Conservation (phyloP, 192 early-diverging fungal genomes). For the Linderina pennispora region DNA sequence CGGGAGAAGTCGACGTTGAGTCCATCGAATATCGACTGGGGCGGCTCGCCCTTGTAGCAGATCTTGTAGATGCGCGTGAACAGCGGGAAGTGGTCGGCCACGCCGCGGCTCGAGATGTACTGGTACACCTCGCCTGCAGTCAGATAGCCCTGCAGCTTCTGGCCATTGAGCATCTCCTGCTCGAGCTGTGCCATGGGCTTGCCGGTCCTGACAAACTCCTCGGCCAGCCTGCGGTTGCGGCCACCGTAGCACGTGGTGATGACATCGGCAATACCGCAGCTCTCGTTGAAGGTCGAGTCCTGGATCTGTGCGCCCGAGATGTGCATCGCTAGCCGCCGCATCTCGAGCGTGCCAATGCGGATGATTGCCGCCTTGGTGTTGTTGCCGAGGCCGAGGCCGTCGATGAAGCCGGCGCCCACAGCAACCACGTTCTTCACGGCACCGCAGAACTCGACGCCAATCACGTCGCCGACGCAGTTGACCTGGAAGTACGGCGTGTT, state of each 20-base stretch:
- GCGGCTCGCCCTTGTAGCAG: constrained; percentile 70
- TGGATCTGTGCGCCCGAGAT: constrained; percentile 75
- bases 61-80: constrained; percentile 92
- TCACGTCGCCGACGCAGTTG: constrained; percentile 75
- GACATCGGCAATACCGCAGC: constrained; percentile 93
- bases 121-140: constrained; percentile 82
- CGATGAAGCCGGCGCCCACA: constrained; percentile 90
- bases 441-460: constrained; percentile 95
- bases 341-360: constrained; percentile 90
- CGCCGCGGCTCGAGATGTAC: constrained; percentile 61
- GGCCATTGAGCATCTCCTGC: constrained; percentile 88
- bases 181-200: constrained; percentile 93
- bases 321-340: constrained; percentile 85
- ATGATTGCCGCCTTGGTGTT: constrained; percentile 99
- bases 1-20: constrained; percentile 46
- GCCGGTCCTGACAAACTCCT: constrained; percentile 85
- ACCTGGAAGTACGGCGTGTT: constrained; percentile 87
- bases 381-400: constrained; percentile 88
- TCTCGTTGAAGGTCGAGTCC: constrained; percentile 94
- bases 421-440: constrained; percentile 99
- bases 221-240: constrained; percentile 90
- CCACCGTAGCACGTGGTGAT: constrained; percentile 97
- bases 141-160: constrained; percentile 94
- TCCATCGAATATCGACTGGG: constrained; percentile 56
- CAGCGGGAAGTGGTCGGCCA: constrained; percentile 76